phyloP scores from a whole-genome alignment of 192 early-diverging fungal genomes.

The Pecoramyces ruminantium region DNA sequence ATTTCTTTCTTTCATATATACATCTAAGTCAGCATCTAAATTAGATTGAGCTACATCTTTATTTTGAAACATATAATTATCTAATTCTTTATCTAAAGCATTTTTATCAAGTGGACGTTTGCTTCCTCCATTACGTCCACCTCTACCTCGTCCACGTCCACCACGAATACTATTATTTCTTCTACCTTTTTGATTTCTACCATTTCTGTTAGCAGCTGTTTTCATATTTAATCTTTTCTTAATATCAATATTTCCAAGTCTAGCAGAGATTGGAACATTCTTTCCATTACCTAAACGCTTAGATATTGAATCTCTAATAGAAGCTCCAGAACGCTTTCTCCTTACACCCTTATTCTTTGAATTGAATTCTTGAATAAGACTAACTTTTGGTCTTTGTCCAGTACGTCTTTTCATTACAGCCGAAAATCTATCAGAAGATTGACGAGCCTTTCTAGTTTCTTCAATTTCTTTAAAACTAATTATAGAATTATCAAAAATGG shows the following conservation, averaged over 20 bases:
- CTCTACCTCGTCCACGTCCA: background rate
- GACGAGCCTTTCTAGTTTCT: background rate
- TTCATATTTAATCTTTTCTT: background rate
- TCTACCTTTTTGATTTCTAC: background rate
- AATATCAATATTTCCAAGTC: background rate
- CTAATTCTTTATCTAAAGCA: background rate
- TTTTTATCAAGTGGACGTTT: background rate
- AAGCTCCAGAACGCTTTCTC: background rate
- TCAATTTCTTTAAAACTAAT: background rate
- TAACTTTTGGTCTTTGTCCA: background rate
- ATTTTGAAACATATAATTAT: background rate
- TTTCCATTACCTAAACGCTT: background rate
- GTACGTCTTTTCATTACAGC: background rate
- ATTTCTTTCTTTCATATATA: background rate
- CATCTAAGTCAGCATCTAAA: background rate
- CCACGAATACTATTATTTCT: background rate
- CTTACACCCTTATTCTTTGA: background rate
- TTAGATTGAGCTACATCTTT: background rate
- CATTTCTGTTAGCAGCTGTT: background rate
- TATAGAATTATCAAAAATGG: too few species aligned
- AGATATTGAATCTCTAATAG: background rate
- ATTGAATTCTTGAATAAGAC: background rate
- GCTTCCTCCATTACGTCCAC: background rate
- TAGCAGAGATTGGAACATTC: background rate
- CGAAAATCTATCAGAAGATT: background rate